Conservation (phyloP, 305 asterid genomes). For the Fraxinus sp. region DNA sequence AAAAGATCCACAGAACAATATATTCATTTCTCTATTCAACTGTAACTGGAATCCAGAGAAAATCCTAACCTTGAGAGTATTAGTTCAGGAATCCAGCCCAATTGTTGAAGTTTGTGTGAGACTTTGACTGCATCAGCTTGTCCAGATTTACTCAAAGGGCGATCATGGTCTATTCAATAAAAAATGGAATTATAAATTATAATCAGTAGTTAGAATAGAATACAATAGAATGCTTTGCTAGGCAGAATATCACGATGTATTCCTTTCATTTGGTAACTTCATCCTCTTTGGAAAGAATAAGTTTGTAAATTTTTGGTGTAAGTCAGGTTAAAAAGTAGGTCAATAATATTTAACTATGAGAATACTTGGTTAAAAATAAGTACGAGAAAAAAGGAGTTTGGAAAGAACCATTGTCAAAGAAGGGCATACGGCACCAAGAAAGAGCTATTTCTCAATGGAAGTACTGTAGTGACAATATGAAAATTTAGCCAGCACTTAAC, state of each 20-base stretch:
- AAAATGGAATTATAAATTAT: not conserved
- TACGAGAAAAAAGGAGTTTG: too few relatives aligned
- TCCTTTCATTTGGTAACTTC: not conserved
- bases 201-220: not conserved
- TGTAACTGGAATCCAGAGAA: not conserved
- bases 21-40: not conserved
- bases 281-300: too few relatives aligned
- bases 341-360: too few relatives aligned
- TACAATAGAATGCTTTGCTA: not conserved
- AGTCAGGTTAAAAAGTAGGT: too few relatives aligned
- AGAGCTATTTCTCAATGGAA: not conserved
- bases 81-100: conserved; percentile 91
- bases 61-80: conserved; percentile 64
- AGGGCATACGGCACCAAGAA: not conserved
- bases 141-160: conserved; percentile 77
- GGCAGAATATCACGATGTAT: not conserved
- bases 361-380: too few relatives aligned
- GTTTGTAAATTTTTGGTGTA: too few relatives aligned
- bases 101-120: conserved; percentile 57
- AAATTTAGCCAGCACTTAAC: not conserved
- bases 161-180: conserved; percentile 70
- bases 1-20: not conserved
- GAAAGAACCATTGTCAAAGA: too few relatives aligned
- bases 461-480: not conserved
- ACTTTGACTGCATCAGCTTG: conserved; percentile 71